Evolutionary conservation across 2,329 filamentous ascomycete species (phyloP).

Genomic region (Fusarium verticillioides): DNA sequence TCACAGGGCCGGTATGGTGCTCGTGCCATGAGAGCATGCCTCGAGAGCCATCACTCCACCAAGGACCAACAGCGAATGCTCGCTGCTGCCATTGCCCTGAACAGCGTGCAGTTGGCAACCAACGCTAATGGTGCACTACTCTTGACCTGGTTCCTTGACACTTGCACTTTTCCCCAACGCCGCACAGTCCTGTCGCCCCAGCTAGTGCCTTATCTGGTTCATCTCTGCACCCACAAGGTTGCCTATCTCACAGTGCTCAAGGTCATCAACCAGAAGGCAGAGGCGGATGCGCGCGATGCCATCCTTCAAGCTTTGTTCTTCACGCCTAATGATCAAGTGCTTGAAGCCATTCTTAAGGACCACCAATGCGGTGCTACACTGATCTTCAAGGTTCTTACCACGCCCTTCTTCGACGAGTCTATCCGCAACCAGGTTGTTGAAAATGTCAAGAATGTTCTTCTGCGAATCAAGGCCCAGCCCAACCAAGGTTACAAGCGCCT

Average conservation of each 20-base stretch:
- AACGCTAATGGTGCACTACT: conserved; percentile 95
- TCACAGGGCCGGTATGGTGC: conserved; percentile 94
- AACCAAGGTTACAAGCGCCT: conserved; percentile 97
- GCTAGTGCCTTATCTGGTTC: conserved; percentile 90
- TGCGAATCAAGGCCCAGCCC: conserved; percentile 91
- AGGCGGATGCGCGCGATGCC: conserved; percentile 89
- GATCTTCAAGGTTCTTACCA: conserved; percentile 98
- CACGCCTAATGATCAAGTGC: conserved; percentile 82
- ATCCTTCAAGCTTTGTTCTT: conserved; percentile 95
- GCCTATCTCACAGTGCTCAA: conserved; percentile 97
- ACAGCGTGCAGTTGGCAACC: conserved; percentile 95
- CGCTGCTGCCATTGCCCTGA: conserved; percentile 92
- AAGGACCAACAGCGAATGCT: conserved; percentile 97
- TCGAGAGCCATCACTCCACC: conserved; percentile 94
- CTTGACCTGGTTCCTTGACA: conserved; percentile 97
- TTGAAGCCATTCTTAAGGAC: conserved; percentile 92
- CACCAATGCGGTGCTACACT: conserved; percentile 92
- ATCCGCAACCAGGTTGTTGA: conserved; percentile 90
- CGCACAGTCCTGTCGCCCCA: conserved; percentile 92
- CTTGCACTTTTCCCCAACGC: conserved; percentile 92
- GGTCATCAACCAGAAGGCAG: conserved; percentile 97
- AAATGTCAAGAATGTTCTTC: conserved; percentile 88
- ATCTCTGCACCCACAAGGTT: conserved; percentile 98
- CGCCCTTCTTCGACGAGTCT: conserved; percentile 94
- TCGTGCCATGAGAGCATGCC: conserved; percentile 93